These are phyloP conservation scores for Aspergillus sp. DNA, from an alignment of 2,329 filamentous ascomycete species.

Conservation along the genomic window DNA sequence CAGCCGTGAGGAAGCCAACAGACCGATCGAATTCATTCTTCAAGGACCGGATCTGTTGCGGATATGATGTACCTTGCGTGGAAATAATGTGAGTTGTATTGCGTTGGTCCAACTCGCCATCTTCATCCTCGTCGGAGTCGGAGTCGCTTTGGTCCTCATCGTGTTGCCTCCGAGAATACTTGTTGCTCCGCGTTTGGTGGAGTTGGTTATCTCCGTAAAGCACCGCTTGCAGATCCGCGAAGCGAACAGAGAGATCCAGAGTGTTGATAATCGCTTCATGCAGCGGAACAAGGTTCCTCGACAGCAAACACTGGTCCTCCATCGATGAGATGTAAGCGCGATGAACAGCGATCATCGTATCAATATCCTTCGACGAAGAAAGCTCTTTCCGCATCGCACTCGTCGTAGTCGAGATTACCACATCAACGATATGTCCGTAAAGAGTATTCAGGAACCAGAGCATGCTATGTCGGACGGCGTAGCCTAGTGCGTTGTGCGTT, in stretches of 20 bases:
- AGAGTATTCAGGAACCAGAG: slow-evolving; percentile 72
- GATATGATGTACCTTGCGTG: slow-evolving; percentile 39
- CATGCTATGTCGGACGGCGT: slow-evolving; percentile 57
- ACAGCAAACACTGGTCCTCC: slow-evolving; percentile 62
- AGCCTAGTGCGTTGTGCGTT: slow-evolving; percentile 30
- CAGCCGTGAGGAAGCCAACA: slow-evolving; percentile 64
- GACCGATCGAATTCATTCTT: slow-evolving; percentile 58
- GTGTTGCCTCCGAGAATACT: slow-evolving; percentile 2
- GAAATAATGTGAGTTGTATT: slow-evolving; percentile 36
- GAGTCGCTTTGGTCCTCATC: slow-evolving; percentile 19
- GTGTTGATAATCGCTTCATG: slow-evolving; percentile 66
- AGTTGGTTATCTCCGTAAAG: slow-evolving; percentile 33
- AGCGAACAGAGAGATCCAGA: slow-evolving; percentile 65
- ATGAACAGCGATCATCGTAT: slow-evolving; percentile 71
- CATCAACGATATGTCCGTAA: slow-evolving; percentile 67
- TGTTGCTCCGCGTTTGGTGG: slow-evolving; percentile 19
- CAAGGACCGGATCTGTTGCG: slow-evolving; percentile 50
- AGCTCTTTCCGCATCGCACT: slow-evolving; percentile 53
- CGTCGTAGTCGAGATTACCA: slow-evolving; percentile 60
- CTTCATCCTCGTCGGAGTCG: slow-evolving; percentile 26
- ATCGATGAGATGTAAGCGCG: slow-evolving; percentile 56
- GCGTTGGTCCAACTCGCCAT: slow-evolving; percentile 26
- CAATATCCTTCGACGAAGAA: slow-evolving; percentile 60
- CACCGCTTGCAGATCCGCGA: slow-evolving; percentile 54
- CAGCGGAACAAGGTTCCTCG: slow-evolving; percentile 62